Percentiles rank a stretch among this genome's conserved stretches.
phyloP scores from a whole-genome alignment of 192 early-diverging fungal genomes.

The Rhizophagus clarus region DNA sequence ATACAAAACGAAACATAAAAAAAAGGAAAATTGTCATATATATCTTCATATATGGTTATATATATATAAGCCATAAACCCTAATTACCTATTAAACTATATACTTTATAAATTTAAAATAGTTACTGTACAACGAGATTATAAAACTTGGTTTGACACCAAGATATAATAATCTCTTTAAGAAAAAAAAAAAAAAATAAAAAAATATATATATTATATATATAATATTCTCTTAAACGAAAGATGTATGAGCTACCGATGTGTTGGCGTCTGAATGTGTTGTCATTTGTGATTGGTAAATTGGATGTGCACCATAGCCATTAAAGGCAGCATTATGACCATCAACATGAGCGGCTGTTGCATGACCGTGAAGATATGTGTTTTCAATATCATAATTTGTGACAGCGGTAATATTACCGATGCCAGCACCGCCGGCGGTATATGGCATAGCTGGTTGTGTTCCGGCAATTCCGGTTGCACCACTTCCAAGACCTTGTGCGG shows the following conservation, averaged over 20 bases:
- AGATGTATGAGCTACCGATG: constrained; percentile 9
- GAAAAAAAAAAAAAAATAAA: not conserved
- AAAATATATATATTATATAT: not conserved
- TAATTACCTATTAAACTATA: constrained; percentile 12
- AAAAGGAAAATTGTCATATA: not conserved
- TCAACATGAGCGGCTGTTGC: constrained; percentile 20
- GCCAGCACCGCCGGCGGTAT: constrained; percentile 26
- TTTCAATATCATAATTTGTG: constrained; percentile 26
- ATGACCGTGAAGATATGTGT: constrained; percentile 25
- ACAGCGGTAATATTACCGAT: constrained; percentile 25
- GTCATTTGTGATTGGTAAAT: constrained; percentile 26
- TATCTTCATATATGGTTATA: not conserved
- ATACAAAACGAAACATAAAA: not conserved
- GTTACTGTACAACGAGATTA: constrained; percentile 1
- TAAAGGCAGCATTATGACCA: constrained; percentile 17
- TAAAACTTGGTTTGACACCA: too few relatives aligned
- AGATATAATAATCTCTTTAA: not conserved
- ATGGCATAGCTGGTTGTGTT: constrained; percentile 26
- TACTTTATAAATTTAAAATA: constrained; percentile 2
- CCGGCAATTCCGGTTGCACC: constrained; percentile 5
- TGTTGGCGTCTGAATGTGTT: constrained; percentile 20
- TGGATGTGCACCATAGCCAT: constrained; percentile 18
- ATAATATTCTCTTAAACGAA: constrained; percentile 7
- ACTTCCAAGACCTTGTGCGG: constrained; percentile 11
- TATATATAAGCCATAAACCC: constrained; percentile 5